Evolutionary conservation across 2,329 filamentous ascomycete species (phyloP).

Genomic region (Sclerotinia borealis): DNA sequence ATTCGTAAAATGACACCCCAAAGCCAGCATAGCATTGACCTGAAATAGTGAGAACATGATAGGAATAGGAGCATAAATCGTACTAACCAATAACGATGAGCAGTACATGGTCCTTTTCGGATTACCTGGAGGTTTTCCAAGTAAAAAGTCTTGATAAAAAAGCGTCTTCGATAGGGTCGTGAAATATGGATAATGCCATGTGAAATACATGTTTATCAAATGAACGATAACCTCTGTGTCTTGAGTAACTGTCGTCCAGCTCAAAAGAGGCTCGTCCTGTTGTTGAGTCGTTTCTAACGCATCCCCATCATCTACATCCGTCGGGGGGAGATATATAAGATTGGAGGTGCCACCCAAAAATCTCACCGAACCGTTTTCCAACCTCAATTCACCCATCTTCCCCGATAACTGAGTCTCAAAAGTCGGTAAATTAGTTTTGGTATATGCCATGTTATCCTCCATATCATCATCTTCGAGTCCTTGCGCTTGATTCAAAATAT

Average conservation of each 20-base stretch:
- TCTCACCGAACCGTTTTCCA: slow-evolving; percentile 81
- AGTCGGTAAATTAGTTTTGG: slow-evolving; percentile 36
- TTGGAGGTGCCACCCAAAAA: slow-evolving; percentile 95
- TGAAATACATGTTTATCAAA: slow-evolving; percentile 95
- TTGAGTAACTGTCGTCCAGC: slow-evolving; percentile 81
- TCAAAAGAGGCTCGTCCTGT: slow-evolving; percentile 64
- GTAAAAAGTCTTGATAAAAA: slow-evolving; percentile 80
- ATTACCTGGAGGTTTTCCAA: slow-evolving; percentile 53
- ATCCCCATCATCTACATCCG: slow-evolving; percentile 34
- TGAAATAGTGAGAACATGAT: slow-evolving; percentile 73
- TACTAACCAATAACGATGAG: slow-evolving; percentile 63
- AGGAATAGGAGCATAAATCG: background rate
- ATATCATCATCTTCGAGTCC: slow-evolving; percentile 37
- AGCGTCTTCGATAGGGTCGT: slow-evolving; percentile 79
- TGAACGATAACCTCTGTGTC: slow-evolving; percentile 76
- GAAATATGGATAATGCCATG: slow-evolving; percentile 96
- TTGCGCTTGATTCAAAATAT: slow-evolving; percentile 30
- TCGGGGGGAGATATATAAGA: slow-evolving; percentile 68
- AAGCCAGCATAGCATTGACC: slow-evolving; percentile 87
- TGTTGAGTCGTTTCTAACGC: slow-evolving; percentile 30
- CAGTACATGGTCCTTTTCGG: slow-evolving; percentile 66
- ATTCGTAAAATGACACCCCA: slow-evolving; percentile 89
- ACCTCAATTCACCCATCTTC: slow-evolving; percentile 85
- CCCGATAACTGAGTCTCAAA: slow-evolving; percentile 75
- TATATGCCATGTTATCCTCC: slow-evolving; percentile 37